Evolutionary conservation across 2,329 filamentous ascomycete genomes (phyloP), one percentile per base, ranked within the genome.

Genomic region (Epicoccum nigrum): DNA sequence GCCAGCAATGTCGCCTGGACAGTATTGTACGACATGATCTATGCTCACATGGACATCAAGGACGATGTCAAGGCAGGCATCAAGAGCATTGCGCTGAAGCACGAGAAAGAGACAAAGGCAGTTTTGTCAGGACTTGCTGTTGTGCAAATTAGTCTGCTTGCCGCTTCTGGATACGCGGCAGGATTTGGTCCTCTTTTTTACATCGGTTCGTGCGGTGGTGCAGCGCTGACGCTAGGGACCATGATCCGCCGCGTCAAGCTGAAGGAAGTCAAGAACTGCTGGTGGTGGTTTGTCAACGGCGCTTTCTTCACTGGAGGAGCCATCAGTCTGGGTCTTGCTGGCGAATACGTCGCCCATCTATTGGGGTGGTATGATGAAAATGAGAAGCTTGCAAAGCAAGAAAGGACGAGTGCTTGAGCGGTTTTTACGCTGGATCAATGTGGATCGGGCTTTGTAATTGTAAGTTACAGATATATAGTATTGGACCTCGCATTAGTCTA

Each of bases 1-100:
- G 76, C 82, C 9, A 91, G 88, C 34, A 94, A 92, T 62, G 80
- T 94, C 19, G 86, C 89, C 3, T 96, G 92, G 92, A 95, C 90
- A 0, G 82, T 95, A 20, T 75, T 95, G 31, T 96, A 95, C 71
- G 91, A 96, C 71, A 95, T 94, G 85, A 91, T 96, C 25, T 96
- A 96, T 72, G 91, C 91, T 12, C 91, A 95, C 70, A 93, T 94
- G 86, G 91, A 96, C 65, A 88, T 93, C 71, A 87, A 87, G 65
- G 90, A 96, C 63, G 91, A 96, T 67, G 85, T 81, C 55, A 92
- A 91, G 72, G 90, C 87, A 0, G 92, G 91, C 7, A 94, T 96
- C 75, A 95, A 93, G 78, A 90, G 87, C 65, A 94, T 95, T 62
- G 91, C 89, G 1, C 77, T 95, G 31, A 87, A 88, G 69, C 90